phyloP scores from a whole-genome alignment of 805 yeast genomes.

The Sugiyamaella boreocaroliniensis region DNA sequence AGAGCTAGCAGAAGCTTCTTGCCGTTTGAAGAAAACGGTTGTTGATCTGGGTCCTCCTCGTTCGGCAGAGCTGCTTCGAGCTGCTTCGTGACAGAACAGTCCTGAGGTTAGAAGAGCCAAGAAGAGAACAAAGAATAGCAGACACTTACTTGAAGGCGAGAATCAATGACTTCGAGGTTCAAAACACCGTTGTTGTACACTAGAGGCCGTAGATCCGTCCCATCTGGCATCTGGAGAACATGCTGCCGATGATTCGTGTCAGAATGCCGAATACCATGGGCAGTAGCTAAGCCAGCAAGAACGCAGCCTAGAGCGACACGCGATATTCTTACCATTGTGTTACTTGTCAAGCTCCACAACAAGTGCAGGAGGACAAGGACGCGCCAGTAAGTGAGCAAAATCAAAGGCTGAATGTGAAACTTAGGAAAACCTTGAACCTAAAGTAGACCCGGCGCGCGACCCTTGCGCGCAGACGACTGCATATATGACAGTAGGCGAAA shows the following conservation, averaged over 20 bases:
- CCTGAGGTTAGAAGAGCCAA: slow-evolving; percentile 9
- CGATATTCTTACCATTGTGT: neutral
- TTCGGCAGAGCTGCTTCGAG: neutral
- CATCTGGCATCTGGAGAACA: slow-evolving; percentile 1
- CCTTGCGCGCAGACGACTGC: too few relatives aligned
- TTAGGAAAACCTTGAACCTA: neutral
- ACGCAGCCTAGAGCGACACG: neutral
- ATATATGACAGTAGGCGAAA: too few relatives aligned
- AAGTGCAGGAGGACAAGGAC: too few relatives aligned
- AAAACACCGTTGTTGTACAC: slow-evolving; percentile 39
- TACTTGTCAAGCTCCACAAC: too few relatives aligned
- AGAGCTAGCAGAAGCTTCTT: slow-evolving; percentile 38
- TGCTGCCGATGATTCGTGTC: neutral
- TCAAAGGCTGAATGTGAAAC: neutral
- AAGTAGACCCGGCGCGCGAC: too few relatives aligned
- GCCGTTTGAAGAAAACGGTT: slow-evolving; percentile 19
- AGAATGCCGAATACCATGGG: neutral
- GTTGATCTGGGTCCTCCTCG: slow-evolving; percentile 11
- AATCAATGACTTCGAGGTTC: slow-evolving; percentile 34
- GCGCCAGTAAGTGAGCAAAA: neutral
- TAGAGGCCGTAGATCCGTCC: slow-evolving; percentile 10
- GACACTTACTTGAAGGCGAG: neutral
- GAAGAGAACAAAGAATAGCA: neutral
- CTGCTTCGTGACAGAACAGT: neutral
- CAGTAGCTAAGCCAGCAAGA: neutral